A percentile compares a stretch with the other conserved stretches of the same genome.
Conservation (phyloP, 495 filamentous ascomycete species). For the Talaromyces wortmannii region DNA sequence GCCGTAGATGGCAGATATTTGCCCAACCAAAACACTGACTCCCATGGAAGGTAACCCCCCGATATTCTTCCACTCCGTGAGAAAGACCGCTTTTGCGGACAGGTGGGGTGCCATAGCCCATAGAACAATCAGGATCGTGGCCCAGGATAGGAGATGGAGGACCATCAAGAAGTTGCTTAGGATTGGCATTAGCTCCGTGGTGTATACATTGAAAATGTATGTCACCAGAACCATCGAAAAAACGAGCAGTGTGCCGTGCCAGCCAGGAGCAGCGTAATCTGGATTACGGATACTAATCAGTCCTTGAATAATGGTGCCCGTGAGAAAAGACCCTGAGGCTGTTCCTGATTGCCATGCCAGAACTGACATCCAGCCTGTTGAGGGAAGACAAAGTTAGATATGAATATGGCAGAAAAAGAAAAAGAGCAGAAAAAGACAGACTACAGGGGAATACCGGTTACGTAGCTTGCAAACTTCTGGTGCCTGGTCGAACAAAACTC, state of each 20-base stretch:
- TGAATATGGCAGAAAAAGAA: constrained; percentile 1
- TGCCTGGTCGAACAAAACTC: constrained; percentile 22
- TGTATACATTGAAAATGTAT: constrained; percentile 34
- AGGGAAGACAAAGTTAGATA: background rate
- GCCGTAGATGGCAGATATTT: constrained; percentile 31
- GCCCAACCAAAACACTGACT: constrained; percentile 41
- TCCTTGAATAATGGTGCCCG: constrained; percentile 38
- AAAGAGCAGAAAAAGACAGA: background rate
- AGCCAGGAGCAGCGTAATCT: constrained; percentile 22
- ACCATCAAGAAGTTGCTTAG: constrained; percentile 30
- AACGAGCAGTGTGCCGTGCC: constrained; percentile 40
- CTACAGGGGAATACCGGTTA: constrained; percentile 13
- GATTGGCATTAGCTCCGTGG: constrained; percentile 25
- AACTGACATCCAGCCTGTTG: constrained; percentile 35
- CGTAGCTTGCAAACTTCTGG: constrained; percentile 32
- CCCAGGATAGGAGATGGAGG: constrained; percentile 33
- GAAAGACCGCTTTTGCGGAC: constrained; percentile 27
- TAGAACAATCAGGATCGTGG: constrained; percentile 31
- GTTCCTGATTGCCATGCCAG: constrained; percentile 32
- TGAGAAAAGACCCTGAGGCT: constrained; percentile 31
- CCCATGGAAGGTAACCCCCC: constrained; percentile 43
- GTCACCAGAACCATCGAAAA: constrained; percentile 33
- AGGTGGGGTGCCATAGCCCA: constrained; percentile 33
- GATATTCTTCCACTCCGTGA: constrained; percentile 36
- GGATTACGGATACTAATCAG: constrained; percentile 29